Base-by-base conservation (phyloP, 768 basidiomycete species). In the Lactarius akahatsu region DNA sequence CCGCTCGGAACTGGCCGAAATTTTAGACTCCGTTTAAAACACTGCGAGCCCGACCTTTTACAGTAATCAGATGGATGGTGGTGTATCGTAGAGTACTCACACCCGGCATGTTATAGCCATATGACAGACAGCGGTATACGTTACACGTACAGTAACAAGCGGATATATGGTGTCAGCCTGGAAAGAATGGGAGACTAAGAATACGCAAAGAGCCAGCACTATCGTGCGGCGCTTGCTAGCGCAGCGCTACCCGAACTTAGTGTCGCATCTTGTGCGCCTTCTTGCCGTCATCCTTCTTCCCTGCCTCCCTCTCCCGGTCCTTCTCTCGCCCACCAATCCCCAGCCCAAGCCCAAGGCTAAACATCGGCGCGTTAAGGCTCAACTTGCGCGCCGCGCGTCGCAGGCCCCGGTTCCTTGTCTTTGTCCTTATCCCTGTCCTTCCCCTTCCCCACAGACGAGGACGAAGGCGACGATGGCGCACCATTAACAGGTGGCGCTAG, bases 301-400 rank as follows among this genome's bases (percentile, higher is more conserved):
- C 43, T 60, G 10, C 10, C 10, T 60, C 59, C 43, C n/a, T 59
- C 16, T 65, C 59, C 3, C 59, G 52, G 7, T 65, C 64, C 36
- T 47, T 65, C 26, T 61, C 64, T 18, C 64, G n/a, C 26, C 59
- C 59, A 4, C 63, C 57, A 1, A 50, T 10, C 4, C 52, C 55
- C 2, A 65, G 36, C 38, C 65, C 65, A 1, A 66, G 78, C 80
- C 83, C 73, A 68, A 90, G 83, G 58, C 77, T 79, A 2, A 83
- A 77, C 70, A 85, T 84, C 58, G 86, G 85, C 59, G 83, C 80
- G 30, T 82, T 82, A 64, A 91, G 74, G 74, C 90, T 92, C 76
- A 92, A 75, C 77, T 92, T 91, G 63, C 89, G 63, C 63, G 61
- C 57, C 2, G 54, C 63, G 10, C 61, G 67, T 11, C 57, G 36